Conservation (phyloP, 2,329 filamentous ascomycete species). For the Celoporthe dispersa region DNA sequence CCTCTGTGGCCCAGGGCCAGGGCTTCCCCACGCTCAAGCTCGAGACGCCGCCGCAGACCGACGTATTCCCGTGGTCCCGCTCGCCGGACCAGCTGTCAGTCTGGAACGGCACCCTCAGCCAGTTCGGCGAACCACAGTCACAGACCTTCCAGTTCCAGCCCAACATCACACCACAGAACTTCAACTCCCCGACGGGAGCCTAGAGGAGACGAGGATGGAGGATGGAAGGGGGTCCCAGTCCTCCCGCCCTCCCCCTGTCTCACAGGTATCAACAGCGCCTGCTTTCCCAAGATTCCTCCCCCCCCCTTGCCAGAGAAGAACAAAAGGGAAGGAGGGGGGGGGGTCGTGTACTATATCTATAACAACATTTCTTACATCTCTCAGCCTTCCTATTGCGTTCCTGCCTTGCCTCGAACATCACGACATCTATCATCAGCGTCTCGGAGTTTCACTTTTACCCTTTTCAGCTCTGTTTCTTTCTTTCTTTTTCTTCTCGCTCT, state of each 20-base stretch:
- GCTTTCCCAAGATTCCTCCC: not conserved
- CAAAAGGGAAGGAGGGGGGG: too few species aligned
- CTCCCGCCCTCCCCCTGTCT: too few species aligned
- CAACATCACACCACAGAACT: slow-evolving; percentile 51
- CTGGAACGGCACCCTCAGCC: slow-evolving; percentile 24
- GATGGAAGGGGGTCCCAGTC: not conserved
- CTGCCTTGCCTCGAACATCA: slow-evolving; percentile 11
- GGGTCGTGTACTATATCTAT: slow-evolving; percentile 5
- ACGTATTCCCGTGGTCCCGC: slow-evolving; percentile 40
- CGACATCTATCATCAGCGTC: slow-evolving; percentile 33
- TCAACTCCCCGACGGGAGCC: slow-evolving; percentile 33
- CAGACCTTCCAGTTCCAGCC: slow-evolving; percentile 52
- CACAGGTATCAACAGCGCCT: slow-evolving; percentile 1
- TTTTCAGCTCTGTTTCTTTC: not conserved
- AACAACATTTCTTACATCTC: not conserved
- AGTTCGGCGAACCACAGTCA: slow-evolving; percentile 38
- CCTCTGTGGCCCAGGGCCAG: slow-evolving; percentile 39
- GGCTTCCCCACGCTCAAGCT: slow-evolving; percentile 49
- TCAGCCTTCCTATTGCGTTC: not conserved
- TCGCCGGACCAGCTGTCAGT: slow-evolving; percentile 25
- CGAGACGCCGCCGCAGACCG: slow-evolving; percentile 52
- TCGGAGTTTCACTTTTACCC: slow-evolving; percentile 33
- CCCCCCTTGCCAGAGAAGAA: not conserved
- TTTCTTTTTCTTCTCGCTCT: not conserved
- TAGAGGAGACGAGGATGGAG: not conserved